Conservation (phyloP, 495 filamentous ascomycete species). For the Darksidea phi region DNA sequence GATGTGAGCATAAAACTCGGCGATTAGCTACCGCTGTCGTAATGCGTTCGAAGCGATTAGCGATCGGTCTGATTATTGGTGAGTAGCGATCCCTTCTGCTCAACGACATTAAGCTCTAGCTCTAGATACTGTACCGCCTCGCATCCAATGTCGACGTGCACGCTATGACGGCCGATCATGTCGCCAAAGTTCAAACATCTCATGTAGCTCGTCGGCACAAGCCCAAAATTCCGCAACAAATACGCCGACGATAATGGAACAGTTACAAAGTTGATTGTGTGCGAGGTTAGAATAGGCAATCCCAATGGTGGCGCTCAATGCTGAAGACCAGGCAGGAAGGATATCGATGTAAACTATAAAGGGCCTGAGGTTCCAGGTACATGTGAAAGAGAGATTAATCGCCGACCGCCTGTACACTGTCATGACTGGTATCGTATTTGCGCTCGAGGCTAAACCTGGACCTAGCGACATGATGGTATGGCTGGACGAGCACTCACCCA, state of each 20-base stretch:
- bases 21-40: background rate
- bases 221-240: conserved; percentile 18
- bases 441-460: background rate
- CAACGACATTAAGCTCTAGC: too few relatives aligned
- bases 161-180: conserved; percentile 27
- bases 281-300: conserved; percentile 20
- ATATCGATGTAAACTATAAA: too few relatives aligned
- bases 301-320: conserved; percentile 29
- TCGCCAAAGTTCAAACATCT: conserved; percentile 31
- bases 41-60: conserved; percentile 22
- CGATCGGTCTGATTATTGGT: conserved; percentile 21
- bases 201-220: conserved; percentile 25
- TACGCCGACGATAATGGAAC: conserved; percentile 24
- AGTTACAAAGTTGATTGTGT: conserved; percentile 7
- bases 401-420: conserved; percentile 17
- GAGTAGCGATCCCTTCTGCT: too few relatives aligned
- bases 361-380: too few relatives aligned
- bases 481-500: conserved; percentile 11
- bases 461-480: conserved; percentile 9
- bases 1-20: too few relatives aligned
- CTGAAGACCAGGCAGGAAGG: conserved; percentile 11
- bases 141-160: conserved; percentile 18
- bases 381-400: too few relatives aligned
- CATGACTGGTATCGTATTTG: conserved; percentile 5
- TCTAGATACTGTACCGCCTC: conserved; percentile 13